These are phyloP conservation scores for Colletotrichum echinochloae DNA, from an alignment of 2,329 filamentous ascomycete genomes.

Conservation along the genomic window DNA sequence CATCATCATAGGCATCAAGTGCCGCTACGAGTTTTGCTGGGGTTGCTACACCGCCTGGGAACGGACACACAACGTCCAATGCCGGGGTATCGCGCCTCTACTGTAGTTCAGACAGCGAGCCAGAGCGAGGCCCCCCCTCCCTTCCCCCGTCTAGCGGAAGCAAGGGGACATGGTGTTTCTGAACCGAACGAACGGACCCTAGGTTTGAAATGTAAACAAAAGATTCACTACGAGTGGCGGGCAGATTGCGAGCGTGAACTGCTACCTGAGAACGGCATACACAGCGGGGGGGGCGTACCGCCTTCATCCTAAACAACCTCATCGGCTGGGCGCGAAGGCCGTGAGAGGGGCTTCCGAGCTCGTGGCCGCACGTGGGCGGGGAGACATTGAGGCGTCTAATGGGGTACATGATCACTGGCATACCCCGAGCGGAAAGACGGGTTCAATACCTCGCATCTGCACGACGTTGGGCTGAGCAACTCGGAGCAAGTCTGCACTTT, in stretches of 20 bases:
- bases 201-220: constrained; percentile 48
- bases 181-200: not conserved
- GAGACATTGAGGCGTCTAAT: too few species aligned
- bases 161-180: not conserved
- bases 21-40: constrained; percentile 53
- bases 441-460: not conserved
- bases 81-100: constrained; percentile 17
- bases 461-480: not conserved
- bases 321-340: not conserved
- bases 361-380: too few species aligned
- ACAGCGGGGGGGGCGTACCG: constrained; percentile 46
- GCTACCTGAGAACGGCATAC: constrained; percentile 49
- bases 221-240: constrained; percentile 54
- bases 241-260: constrained; percentile 50
- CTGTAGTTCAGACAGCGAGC: not conserved
- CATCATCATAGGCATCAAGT: constrained; percentile 49
- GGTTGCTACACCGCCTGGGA: constrained; percentile 45
- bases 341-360: too few species aligned
- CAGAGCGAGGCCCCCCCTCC: not conserved
- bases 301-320: constrained; percentile 47
- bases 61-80: constrained; percentile 39
- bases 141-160: too few species aligned
- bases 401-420: too few species aligned
- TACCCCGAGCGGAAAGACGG: too few species aligned
- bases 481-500: not conserved